Percentiles rank a stretch among this genome's conserved stretches.
These are phyloP conservation scores for Apiotrichum veenhuisii DNA, from an alignment of 1,284 basidiomycete genomes.

Conservation along the genomic window DNA sequence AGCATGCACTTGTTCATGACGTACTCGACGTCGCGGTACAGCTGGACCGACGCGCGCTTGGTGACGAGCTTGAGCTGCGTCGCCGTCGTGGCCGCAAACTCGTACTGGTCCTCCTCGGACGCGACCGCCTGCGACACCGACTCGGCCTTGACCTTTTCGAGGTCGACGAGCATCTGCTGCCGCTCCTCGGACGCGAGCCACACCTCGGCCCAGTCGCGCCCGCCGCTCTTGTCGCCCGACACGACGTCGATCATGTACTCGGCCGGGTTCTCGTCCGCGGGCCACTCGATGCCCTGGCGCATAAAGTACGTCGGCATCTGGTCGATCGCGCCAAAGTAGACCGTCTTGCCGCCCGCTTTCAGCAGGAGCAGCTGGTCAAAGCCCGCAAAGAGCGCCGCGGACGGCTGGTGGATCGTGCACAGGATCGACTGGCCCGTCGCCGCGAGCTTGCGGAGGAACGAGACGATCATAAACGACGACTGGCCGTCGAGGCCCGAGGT, in stretches of 20 bases:
- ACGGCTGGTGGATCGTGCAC: slow-evolving; percentile 57
- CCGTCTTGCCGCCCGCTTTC: slow-evolving; percentile 52
- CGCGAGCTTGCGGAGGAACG: slow-evolving; percentile 56
- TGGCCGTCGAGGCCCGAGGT: slow-evolving; percentile 59
- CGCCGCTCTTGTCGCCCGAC: slow-evolving; percentile 47
- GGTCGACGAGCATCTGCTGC: slow-evolving; percentile 44
- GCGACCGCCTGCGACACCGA: not conserved
- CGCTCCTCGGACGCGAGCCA: slow-evolving; percentile 57
- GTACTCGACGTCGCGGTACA: slow-evolving; percentile 45
- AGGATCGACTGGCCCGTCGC: slow-evolving; percentile 52
- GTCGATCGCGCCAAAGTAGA: slow-evolving; percentile 56
- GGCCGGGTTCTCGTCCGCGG: slow-evolving; percentile 54
- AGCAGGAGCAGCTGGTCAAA: slow-evolving; percentile 67
- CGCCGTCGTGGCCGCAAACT: slow-evolving; percentile 36
- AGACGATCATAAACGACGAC: slow-evolving; percentile 58
- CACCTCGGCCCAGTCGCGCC: slow-evolving; percentile 64
- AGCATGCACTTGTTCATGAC: slow-evolving; percentile 45
- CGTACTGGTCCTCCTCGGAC: slow-evolving; percentile 29
- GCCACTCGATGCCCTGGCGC: slow-evolving; percentile 37
- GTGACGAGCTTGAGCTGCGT: slow-evolving; percentile 38
- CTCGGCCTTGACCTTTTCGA: slow-evolving; percentile 44
- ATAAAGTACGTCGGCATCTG: slow-evolving; percentile 55
- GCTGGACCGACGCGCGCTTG: slow-evolving; percentile 35
- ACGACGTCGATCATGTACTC: slow-evolving; percentile 50
- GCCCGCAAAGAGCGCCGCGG: slow-evolving; percentile 60